Percentiles rank a stretch among this genome's conserved stretches.
These are phyloP conservation scores for Yarrowia porcina DNA, from an alignment of 805 yeast species.

Conservation along the genomic window DNA sequence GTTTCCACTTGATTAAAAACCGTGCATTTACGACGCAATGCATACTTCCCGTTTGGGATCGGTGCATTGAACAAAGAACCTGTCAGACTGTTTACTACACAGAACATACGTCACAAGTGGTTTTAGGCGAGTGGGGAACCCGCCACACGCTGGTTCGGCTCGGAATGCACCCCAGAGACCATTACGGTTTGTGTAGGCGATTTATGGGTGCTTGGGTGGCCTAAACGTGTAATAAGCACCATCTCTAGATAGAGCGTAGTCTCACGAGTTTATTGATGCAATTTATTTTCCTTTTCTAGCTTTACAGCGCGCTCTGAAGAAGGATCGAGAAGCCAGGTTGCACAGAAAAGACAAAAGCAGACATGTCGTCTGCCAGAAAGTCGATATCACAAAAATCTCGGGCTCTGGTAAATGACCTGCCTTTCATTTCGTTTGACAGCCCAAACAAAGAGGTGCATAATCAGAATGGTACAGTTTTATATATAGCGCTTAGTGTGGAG, in stretches of 20 bases:
- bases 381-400: background rate
- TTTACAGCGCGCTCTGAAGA: background rate
- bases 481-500: conserved; percentile 17
- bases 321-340: background rate
- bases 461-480: background rate
- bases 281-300: background rate
- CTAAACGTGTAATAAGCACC: background rate
- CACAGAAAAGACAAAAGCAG: background rate
- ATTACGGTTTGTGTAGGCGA: background rate
- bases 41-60: conserved; percentile 14
- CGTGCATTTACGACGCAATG: background rate
- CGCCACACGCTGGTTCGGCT: background rate
- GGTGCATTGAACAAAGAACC: background rate
- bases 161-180: background rate
- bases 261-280: background rate
- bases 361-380: background rate
- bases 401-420: background rate
- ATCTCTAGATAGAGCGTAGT: background rate
- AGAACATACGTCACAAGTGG: background rate
- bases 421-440: conserved; percentile 19
- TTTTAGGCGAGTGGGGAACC: conserved; percentile 9
- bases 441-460: conserved; percentile 10
- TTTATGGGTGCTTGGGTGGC: background rate
- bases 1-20: background rate
- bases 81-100: background rate